Evolutionary conservation across 202 grass and related monocot genomes (phyloP).

Genomic region (Dendrocalamus latiflorus): DNA sequence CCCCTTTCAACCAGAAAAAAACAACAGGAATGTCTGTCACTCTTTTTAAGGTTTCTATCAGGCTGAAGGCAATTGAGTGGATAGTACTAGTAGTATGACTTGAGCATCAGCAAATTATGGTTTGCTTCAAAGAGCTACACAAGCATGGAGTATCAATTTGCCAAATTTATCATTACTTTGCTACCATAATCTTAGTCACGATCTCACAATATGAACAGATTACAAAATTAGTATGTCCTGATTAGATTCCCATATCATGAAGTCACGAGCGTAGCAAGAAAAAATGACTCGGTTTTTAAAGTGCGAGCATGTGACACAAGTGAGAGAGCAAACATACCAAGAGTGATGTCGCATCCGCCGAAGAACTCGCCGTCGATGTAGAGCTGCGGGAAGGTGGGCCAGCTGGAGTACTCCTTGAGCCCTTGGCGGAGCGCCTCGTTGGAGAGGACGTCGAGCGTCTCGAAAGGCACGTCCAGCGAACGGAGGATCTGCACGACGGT

Average conservation of each 20-base stretch:
- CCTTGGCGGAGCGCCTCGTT: conserved; percentile 81
- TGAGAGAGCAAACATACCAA: conserved; percentile 25
- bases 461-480: conserved; percentile 84
- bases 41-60: background rate
- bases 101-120: background rate
- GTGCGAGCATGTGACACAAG: background rate
- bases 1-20: background rate
- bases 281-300: no score
- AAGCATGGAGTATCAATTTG: background rate
- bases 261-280: background rate
- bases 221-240: background rate
- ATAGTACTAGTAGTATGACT: background rate
- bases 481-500: conserved; percentile 90
- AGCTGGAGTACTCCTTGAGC: conserved; percentile 89
- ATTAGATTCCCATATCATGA: background rate
- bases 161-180: background rate
- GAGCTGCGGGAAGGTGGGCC: no score
- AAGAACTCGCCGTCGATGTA: conserved; percentile 93
- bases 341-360: conserved; percentile 78
- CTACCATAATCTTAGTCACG: background rate
- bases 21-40: background rate
- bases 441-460: conserved; percentile 83
- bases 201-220: background rate
- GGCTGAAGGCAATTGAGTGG: background rate
- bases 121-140: background rate